Percentiles rank a stretch among this genome's conserved stretches.
phyloP scores from a whole-genome alignment of 306 rosid genomes.

The Lathyrus aphaca region DNA sequence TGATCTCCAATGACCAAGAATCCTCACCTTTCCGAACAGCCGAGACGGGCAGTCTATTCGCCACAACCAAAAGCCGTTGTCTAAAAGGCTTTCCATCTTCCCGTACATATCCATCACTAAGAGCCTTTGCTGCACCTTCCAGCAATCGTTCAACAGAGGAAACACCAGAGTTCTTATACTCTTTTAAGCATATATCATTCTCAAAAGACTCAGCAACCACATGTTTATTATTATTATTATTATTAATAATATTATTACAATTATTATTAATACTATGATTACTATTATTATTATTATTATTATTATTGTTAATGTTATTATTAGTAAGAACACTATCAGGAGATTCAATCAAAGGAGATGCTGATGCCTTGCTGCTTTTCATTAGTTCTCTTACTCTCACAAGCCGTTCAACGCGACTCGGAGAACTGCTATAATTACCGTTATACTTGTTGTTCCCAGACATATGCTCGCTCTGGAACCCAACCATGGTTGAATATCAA shows the following conservation, averaged over 20 bases:
- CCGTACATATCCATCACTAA: constrained; percentile 53
- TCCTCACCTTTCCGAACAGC: constrained; percentile 84
- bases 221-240: constrained; percentile 32
- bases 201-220: constrained; percentile 52
- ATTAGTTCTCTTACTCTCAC: constrained; percentile 65
- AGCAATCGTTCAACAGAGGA: constrained; percentile 43
- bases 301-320: constrained; percentile 34
- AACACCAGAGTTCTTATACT: constrained; percentile 53
- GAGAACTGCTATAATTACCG: constrained; percentile 44
- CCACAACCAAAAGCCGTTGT: constrained; percentile 87
- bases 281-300: constrained; percentile 25
- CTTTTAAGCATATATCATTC: constrained; percentile 52
- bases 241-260: constrained; percentile 29
- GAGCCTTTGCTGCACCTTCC: constrained; percentile 53
- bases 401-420: constrained; percentile 70
- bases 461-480: constrained; percentile 69
- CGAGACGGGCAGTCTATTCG: constrained; percentile 91
- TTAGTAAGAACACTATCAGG: constrained; percentile 38
- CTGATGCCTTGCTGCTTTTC: constrained; percentile 54
- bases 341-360: constrained; percentile 52
- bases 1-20: constrained; percentile 80
- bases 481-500: constrained; percentile 42
- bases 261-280: constrained; percentile 26
- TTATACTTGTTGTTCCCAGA: constrained; percentile 70
- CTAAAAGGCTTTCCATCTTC: constrained; percentile 57